phyloP scores from a whole-genome alignment of 768 basidiomycete genomes.

The Suillus variegatus region DNA sequence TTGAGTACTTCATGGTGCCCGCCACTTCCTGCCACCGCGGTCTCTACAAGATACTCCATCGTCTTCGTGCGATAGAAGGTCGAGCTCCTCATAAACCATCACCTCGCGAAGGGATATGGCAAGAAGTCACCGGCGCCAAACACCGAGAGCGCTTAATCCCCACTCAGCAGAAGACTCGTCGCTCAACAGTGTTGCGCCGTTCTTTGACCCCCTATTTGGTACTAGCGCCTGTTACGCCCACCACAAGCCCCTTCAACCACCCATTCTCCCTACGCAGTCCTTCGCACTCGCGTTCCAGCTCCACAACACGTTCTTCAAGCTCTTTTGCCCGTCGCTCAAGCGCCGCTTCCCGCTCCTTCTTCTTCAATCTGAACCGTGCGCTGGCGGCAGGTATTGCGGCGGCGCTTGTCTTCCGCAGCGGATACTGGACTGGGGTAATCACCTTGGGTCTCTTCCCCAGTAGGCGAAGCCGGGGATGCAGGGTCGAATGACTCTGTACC shows the following conservation, averaged over 20 bases:
- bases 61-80: too few species aligned
- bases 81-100: neutral
- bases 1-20: neutral
- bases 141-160: neutral
- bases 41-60: neutral
- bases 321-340: conserved; percentile 86
- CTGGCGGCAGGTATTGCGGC: conserved; percentile 91
- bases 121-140: neutral
- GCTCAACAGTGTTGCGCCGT: neutral
- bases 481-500: conserved; percentile 19
- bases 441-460: conserved; percentile 28
- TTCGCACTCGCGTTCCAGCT: conserved; percentile 91
- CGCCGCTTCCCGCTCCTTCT: conserved; percentile 93
- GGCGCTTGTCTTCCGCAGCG: conserved; percentile 85
- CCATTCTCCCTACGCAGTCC: conserved; percentile 85
- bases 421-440: conserved; percentile 36
- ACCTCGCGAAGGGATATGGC: conserved; percentile 9
- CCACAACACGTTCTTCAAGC: conserved; percentile 73
- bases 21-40: too few species aligned
- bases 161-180: neutral
- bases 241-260: conserved; percentile 89
- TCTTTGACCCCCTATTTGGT: neutral
- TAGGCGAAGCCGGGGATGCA: conserved; percentile 27
- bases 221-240: conserved; percentile 69
- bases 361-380: conserved; percentile 92